phyloP scores from a whole-genome alignment of 331 rosid genomes.

The Stylosanthes scabra region DNA sequence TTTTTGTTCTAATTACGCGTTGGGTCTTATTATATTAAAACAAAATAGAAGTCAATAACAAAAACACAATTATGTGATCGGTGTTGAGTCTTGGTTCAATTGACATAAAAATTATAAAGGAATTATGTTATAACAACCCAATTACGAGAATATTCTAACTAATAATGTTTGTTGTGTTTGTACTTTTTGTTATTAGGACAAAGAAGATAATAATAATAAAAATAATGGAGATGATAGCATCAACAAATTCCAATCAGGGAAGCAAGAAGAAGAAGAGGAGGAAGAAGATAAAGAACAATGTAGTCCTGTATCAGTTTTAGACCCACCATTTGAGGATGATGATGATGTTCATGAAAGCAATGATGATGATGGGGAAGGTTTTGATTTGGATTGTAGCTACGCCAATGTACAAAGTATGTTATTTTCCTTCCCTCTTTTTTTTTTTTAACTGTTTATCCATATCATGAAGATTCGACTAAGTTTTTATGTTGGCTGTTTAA shows the following conservation, averaged over 20 bases:
- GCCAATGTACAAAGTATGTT: conserved; percentile 91
- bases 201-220: conserved; percentile 29
- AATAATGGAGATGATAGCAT: conserved; percentile 40
- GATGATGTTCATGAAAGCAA: conserved; percentile 57
- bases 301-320: conserved; percentile 95
- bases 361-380: conserved; percentile 39
- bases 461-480: no score
- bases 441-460: no score
- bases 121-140: conserved; percentile 37
- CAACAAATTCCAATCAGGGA: conserved; percentile 52
- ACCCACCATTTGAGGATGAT: conserved; percentile 87
- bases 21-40: conserved; percentile 3
- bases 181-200: conserved; percentile 59
- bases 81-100: conserved; percentile 36
- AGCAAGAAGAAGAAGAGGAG: conserved; percentile 62
- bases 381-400: conserved; percentile 80
- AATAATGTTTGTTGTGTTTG: conserved; percentile 35
- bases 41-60: conserved; percentile 38
- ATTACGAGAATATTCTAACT: conserved; percentile 39
- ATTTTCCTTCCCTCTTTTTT: conserved; percentile 12
- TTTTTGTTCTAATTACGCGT: conserved; percentile 29
- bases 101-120: conserved; percentile 33
- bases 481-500: no score
- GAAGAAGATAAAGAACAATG: conserved; percentile 91
- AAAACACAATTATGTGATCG: conserved; percentile 40